Evolutionary conservation across 768 basidiomycete species (phyloP).

Genomic region (Tricholoma flavovirens): DNA sequence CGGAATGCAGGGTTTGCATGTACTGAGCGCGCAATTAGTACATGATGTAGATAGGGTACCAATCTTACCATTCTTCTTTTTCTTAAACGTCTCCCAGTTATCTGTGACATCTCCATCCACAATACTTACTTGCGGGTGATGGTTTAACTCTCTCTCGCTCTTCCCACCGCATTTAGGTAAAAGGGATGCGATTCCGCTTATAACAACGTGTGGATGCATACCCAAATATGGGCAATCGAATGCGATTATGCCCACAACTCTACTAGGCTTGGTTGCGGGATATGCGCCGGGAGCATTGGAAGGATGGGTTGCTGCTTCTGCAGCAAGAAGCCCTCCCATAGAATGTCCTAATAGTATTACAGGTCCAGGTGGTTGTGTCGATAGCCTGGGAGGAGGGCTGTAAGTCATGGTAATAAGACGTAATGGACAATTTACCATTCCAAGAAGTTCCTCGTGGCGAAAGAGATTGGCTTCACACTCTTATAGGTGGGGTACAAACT

Average conservation of each 20-base stretch:
- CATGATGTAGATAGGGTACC: not conserved
- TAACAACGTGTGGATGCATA: constrained; percentile 58
- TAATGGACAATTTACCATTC: constrained; percentile 37
- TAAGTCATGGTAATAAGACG: not conserved
- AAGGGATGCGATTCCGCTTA: constrained; percentile 50
- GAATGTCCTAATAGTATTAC: constrained; percentile 54
- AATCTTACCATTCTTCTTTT: constrained; percentile 22
- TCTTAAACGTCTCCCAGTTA: constrained; percentile 44
- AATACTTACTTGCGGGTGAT: constrained; percentile 34
- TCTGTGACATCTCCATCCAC: constrained; percentile 43
- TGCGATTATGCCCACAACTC: constrained; percentile 49
- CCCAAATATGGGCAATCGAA: constrained; percentile 57
- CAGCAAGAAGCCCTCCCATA: constrained; percentile 57
- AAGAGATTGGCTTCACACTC: constrained; percentile 46
- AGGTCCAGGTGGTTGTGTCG: constrained; percentile 48
- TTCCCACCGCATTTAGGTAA: constrained; percentile 33
- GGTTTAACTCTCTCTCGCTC: constrained; percentile 39
- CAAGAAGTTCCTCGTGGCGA: constrained; percentile 47
- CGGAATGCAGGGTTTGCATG: not conserved
- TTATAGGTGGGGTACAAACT: constrained; percentile 59
- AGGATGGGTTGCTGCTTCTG: constrained; percentile 44
- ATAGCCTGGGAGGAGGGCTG: constrained; percentile 32
- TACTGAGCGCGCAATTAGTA: not conserved
- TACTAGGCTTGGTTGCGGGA: constrained; percentile 27
- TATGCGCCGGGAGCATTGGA: constrained; percentile 28